Evolutionary conservation across 257 asterid species (phyloP).

Genomic region (Catharanthus roseus): DNA sequence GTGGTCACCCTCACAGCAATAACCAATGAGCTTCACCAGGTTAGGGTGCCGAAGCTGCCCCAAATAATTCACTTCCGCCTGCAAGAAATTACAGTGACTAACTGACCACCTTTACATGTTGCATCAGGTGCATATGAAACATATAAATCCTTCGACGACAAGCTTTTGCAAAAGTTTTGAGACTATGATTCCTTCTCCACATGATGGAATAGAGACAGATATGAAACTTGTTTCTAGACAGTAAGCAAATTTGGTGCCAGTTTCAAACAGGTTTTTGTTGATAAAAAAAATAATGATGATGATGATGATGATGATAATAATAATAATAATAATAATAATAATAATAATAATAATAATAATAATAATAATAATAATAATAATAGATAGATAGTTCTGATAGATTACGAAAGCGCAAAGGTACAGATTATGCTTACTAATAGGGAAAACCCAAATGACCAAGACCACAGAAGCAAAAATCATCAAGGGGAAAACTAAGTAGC

Average conservation of each 20-base stretch:
- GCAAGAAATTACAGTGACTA: constrained; percentile 22
- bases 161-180: not conserved
- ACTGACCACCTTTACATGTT: not conserved
- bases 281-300: constrained; percentile 1
- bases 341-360: no score
- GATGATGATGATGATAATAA: no score
- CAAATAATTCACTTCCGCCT: constrained; percentile 91
- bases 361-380: no score
- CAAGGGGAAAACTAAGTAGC: not conserved
- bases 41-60: constrained; percentile 84
- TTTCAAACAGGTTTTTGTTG: not conserved
- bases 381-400: no score
- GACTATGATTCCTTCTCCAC: not conserved
- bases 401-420: not conserved
- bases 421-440: not conserved
- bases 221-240: not conserved
- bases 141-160: no score
- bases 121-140: not conserved
- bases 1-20: constrained; percentile 86
- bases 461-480: not conserved
- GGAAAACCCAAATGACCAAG: not conserved
- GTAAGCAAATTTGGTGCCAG: not conserved
- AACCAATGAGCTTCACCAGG: constrained; percentile 84
- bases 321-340: no score
- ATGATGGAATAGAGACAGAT: not conserved